These are phyloP conservation scores for Collariella sp. DNA, from an alignment of 495 filamentous ascomycete species.

Conservation along the genomic window DNA sequence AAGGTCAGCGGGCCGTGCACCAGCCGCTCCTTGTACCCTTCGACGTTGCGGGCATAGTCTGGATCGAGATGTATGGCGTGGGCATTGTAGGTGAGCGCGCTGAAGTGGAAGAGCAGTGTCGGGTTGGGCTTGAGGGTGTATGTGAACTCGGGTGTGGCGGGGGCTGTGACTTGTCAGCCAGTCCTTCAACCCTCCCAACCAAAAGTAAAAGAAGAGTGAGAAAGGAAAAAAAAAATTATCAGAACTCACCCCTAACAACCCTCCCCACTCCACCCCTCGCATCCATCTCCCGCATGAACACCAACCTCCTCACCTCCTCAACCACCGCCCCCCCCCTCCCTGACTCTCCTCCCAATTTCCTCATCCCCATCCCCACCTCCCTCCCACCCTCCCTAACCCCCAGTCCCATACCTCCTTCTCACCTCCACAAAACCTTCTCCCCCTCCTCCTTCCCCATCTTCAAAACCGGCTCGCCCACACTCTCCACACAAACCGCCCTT, in stretches of 20 bases:
- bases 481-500: conserved; percentile 53
- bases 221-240: neutral
- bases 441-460: conserved; percentile 17
- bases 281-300: conserved; percentile 32
- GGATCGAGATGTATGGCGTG: conserved; percentile 79
- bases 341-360: neutral
- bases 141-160: conserved; percentile 44
- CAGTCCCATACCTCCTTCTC: conserved; percentile 24
- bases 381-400: neutral
- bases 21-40: conserved; percentile 65
- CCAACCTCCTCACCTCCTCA: conserved; percentile 30
- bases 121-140: conserved; percentile 54
- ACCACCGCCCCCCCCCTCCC: conserved; percentile 9
- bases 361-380: neutral
- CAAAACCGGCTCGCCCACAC: conserved; percentile 47
- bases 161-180: conserved; percentile 12
- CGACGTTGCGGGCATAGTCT: conserved; percentile 55
- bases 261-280: conserved; percentile 2
- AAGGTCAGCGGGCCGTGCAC: conserved; percentile 84
- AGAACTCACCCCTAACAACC: conserved; percentile 19
- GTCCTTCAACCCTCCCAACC: neutral
- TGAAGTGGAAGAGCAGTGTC: conserved; percentile 72
- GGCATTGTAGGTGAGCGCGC: conserved; percentile 76
- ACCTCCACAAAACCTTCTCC: conserved; percentile 38
- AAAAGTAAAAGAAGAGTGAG: neutral